Percentiles rank a stretch among this genome's conserved stretches.
Conservation (phyloP, 108 stramenopile species). For the Seminavis robusta region DNA sequence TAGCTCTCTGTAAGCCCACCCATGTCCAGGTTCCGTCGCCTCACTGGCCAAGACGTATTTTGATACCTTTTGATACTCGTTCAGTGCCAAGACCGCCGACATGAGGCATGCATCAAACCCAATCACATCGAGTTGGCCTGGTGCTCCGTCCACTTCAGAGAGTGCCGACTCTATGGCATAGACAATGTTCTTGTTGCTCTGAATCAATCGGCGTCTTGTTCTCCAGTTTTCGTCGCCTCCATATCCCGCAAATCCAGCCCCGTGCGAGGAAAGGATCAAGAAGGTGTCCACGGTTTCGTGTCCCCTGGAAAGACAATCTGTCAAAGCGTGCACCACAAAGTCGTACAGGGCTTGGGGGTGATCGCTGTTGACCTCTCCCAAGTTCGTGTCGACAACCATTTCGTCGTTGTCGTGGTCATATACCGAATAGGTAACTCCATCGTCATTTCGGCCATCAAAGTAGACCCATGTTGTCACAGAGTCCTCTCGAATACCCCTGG, state of each 20-base stretch:
- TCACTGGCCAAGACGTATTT: constrained; percentile 29
- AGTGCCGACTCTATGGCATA: constrained; percentile 12
- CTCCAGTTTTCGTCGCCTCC: constrained; percentile 21
- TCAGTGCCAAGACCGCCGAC: constrained; percentile 7
- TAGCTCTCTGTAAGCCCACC: too few species aligned
- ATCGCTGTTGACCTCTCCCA: constrained; percentile 8
- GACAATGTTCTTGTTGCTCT: constrained; percentile 4
- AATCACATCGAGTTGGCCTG: constrained; percentile 19
- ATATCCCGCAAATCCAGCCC: constrained; percentile 25
- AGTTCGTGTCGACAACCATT: constrained; percentile 5
- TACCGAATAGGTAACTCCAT: not conserved
- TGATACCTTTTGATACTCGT: constrained; percentile 9
- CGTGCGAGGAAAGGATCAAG: constrained; percentile 15
- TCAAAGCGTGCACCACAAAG: constrained; percentile 7
- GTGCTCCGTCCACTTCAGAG: constrained; percentile 2
- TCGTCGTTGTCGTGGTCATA: constrained; percentile 2
- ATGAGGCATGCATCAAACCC: constrained; percentile 37
- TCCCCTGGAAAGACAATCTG: constrained; percentile 14
- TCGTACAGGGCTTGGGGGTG: constrained; percentile 5
- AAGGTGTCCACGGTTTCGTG: constrained; percentile 18
- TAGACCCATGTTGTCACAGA: constrained; percentile 24
- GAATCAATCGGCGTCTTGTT: not conserved
- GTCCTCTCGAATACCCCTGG: not conserved
- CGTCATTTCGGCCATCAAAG: constrained; percentile 15
- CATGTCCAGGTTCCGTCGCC: constrained; percentile 32